Evolutionary conservation across 2,329 filamentous ascomycete genomes (phyloP).

Genomic region (Diaporthe sp.): DNA sequence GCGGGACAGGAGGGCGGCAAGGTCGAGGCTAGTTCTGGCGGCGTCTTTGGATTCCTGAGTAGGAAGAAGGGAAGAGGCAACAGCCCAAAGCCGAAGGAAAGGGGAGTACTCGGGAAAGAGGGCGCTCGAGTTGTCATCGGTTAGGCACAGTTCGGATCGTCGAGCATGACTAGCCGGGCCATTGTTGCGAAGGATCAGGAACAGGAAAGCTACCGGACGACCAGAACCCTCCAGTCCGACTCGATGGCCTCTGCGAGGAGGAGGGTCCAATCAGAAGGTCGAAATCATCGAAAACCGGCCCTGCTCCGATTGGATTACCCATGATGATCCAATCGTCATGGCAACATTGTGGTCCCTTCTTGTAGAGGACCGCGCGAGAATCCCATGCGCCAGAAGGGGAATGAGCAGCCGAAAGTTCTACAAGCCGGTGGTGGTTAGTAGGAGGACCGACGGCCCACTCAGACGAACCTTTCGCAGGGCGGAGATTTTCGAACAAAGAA

Average conservation of each 20-base stretch:
- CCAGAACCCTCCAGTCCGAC: not conserved
- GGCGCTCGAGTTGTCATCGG: slow-evolving; percentile 86
- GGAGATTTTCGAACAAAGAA: slow-evolving; percentile 9
- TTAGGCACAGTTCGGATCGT: slow-evolving; percentile 44
- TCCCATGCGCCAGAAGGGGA: not conserved
- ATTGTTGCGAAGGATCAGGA: not conserved
- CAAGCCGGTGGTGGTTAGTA: not conserved
- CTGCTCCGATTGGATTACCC: not conserved
- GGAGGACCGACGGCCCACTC: not conserved
- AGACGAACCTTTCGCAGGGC: not conserved
- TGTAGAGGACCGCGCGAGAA: not conserved
- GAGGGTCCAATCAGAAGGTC: not conserved
- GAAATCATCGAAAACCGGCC: not conserved
- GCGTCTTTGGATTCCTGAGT: slow-evolving; percentile 90
- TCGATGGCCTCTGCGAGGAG: not conserved
- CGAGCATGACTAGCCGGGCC: slow-evolving; percentile 1
- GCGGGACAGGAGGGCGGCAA: slow-evolving; percentile 60
- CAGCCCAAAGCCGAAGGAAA: slow-evolving; percentile 93
- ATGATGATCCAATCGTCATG: not conserved
- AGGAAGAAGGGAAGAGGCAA: slow-evolving; percentile 90
- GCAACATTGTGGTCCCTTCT: not conserved
- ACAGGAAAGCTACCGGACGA: not conserved
- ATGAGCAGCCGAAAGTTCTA: not conserved
- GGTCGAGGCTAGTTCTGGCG: slow-evolving; percentile 70
- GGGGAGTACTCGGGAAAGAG: slow-evolving; percentile 94